Evolutionary conservation across 768 basidiomycete species (phyloP).

Genomic region (Agrocybe praecox): DNA sequence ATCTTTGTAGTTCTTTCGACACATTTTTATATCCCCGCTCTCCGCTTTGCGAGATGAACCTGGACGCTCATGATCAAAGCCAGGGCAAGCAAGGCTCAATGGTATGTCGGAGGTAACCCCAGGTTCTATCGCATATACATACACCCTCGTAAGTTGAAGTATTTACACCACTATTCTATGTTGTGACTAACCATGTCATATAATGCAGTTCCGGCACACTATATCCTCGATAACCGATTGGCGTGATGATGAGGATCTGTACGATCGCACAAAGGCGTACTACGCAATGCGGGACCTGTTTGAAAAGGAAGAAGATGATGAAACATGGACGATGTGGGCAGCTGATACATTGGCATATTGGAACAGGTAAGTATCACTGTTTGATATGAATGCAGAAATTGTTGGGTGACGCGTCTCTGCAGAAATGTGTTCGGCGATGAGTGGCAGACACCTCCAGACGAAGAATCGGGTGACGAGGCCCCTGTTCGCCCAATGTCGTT

Average conservation of each 20-base stretch:
- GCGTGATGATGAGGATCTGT: neutral
- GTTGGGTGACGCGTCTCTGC: too few species aligned
- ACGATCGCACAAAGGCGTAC: neutral
- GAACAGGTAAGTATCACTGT: neutral
- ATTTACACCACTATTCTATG: neutral
- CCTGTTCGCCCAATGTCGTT: too few species aligned
- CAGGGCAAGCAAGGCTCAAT: neutral
- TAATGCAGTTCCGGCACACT: neutral
- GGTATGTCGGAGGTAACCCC: neutral
- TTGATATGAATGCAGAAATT: too few species aligned
- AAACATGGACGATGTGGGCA: neutral
- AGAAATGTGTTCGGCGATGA: too few species aligned
- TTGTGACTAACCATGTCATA: neutral
- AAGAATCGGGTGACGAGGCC: too few species aligned
- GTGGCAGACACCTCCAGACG: too few species aligned
- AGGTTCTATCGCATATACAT: neutral
- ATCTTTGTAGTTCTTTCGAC: neutral
- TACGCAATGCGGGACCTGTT: neutral
- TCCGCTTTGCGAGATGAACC: neutral
- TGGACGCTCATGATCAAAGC: neutral
- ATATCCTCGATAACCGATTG: neutral
- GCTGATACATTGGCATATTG: neutral
- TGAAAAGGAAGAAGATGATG: neutral
- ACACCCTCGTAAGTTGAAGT: neutral
- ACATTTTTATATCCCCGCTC: neutral